Evolutionary conservation across 2,329 filamentous ascomycete genomes (phyloP), one percentile per base, ranked within the genome.

Genomic region (Aspergillus thermomutatus): DNA sequence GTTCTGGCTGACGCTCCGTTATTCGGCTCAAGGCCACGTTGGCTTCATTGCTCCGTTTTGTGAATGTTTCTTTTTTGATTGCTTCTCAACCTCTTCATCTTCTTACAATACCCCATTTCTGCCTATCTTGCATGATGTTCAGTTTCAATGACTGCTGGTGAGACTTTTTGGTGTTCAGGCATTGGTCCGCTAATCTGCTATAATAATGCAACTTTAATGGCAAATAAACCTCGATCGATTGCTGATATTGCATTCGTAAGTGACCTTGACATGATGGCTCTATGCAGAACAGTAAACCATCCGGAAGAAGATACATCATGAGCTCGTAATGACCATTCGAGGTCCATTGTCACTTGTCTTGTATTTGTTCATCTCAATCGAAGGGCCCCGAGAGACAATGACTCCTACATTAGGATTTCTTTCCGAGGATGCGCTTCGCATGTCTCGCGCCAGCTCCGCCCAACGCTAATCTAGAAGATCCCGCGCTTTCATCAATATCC

Each of bases 401-500:
- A 40, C 41, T 50, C 4, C 14, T 17, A 31, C n/a, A 54, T 65
- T 60, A 74, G 48, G 61, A 60, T 53, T 72, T 74, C 57, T 69
- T 71, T 27, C 72, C 72, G 28, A 76, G 61, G 49, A 75, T 59
- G 47, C 74, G 65, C 58, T 76, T 77, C 3, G 65, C 68, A 60
- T 71, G 70, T 55, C 70, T 69, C 19, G 59, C 56, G 54, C 48
- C 65, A 37, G 49, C 50, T 26, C 58, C 64, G 17, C 41, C 62
- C 31, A 52, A 34, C 21, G 61, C 69, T 26, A 56, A 55, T 51
- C 68, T 61, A 46, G 62, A 57, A 21, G 65, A 65, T 47, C 65
- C 72, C 40, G 66, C 55, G 1, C 66, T 67, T 54, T 75, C 72
- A 57, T 77, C 75, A 53, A 74, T 72, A 65, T 74, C 75, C 75